Conservation (phyloP, 139 green algal species). For the Diplosphaera chodatii region DNA sequence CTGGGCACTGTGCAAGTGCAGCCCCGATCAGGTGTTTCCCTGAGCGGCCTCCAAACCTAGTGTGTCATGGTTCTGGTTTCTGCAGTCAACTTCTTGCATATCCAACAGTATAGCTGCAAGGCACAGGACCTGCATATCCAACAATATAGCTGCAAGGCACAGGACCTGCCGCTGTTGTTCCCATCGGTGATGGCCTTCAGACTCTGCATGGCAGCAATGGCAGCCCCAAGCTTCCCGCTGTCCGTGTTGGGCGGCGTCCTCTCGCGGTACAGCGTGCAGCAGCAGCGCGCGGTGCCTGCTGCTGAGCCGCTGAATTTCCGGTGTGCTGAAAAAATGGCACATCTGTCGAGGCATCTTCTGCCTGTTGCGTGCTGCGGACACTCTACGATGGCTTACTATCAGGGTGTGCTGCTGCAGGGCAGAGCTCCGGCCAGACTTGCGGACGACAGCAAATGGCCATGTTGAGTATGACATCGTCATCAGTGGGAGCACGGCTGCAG, state of each 20-base stretch:
- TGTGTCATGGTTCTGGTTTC: too few species aligned
- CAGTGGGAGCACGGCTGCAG: not conserved
- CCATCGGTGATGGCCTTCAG: not conserved
- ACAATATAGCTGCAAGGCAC: too few species aligned
- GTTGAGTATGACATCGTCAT: conserved; percentile 13
- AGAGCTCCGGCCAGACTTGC: not conserved
- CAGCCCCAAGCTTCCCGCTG: conserved; percentile 3
- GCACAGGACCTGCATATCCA: too few species aligned
- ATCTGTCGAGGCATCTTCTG: not conserved
- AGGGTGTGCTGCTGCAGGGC: not conserved
- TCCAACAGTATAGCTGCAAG: too few species aligned
- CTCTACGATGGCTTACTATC: not conserved
- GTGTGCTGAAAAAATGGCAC: too few species aligned
- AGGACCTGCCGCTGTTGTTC: conserved; percentile 9
- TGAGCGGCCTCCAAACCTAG: too few species aligned
- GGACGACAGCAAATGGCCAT: conserved; percentile 3
- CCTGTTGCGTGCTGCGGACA: too few species aligned
- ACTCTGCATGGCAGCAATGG: conserved; percentile 10
- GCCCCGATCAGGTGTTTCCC: not conserved
- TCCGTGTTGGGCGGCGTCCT: conserved; percentile 14
- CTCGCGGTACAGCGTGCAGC: not conserved
- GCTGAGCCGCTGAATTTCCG: conserved; percentile 3
- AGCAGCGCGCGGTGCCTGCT: not conserved
- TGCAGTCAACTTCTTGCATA: too few species aligned
- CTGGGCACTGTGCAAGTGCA: not conserved